Evolutionary conservation across 2,329 filamentous ascomycete species (phyloP).

Genomic region (Monosporascus sp.): DNA sequence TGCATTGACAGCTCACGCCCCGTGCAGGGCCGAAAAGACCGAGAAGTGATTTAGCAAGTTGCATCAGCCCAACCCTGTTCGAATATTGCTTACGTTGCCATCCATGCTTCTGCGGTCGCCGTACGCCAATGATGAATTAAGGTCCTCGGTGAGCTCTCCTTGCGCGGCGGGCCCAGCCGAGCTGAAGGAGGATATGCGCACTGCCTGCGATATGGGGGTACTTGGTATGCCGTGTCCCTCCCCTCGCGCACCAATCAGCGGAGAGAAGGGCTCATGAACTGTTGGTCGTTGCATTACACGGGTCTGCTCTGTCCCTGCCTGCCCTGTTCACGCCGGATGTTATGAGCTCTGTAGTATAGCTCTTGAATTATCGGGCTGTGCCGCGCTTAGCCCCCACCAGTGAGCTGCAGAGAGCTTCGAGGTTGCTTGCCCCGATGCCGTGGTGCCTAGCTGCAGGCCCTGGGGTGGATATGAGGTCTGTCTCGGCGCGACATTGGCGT

Average conservation of each 20-base stretch:
- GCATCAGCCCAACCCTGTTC: neutral
- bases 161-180: neutral
- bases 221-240: neutral
- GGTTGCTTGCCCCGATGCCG: neutral
- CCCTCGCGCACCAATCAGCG: neutral
- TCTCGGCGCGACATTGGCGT: neutral
- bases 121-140: neutral
- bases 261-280: neutral
- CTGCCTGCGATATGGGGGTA: no score
- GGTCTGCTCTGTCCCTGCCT: neutral
- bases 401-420: constrained; percentile 1
- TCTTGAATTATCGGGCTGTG: constrained; percentile 14
- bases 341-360: constrained; percentile 2
- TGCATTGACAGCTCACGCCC: neutral
- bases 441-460: neutral
- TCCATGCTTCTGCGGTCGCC: neutral
- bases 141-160: neutral
- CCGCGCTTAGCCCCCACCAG: constrained; percentile 18
- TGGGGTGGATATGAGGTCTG: neutral
- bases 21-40: neutral
- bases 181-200: neutral
- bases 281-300: neutral
- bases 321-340: constrained; percentile 4
- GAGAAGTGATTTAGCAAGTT: neutral
- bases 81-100: neutral